Conservation (phyloP, 1,284 basidiomycete species). For the Microstroma glucosiphilum region DNA sequence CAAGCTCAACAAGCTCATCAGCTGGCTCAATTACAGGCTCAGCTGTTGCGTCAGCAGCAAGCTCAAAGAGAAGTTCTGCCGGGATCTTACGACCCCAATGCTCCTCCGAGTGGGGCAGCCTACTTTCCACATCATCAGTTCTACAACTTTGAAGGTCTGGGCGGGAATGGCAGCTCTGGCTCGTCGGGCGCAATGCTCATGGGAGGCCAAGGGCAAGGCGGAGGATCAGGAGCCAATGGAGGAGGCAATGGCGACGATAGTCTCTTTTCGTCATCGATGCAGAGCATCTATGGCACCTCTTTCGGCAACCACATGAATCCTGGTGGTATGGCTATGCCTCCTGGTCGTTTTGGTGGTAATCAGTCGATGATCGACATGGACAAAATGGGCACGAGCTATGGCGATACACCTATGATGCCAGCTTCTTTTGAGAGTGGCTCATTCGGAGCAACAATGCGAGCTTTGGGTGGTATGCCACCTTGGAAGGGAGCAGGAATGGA, state of each 20-base stretch:
- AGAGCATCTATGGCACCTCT: background rate
- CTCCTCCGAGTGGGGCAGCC: background rate
- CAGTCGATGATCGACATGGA: background rate
- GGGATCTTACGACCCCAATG: conserved; percentile 3
- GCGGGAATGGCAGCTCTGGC: background rate
- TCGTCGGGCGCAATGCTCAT: background rate
- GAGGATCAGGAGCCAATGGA: background rate
- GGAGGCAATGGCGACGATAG: background rate
- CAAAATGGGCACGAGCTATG: background rate
- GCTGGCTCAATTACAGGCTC: conserved; percentile 2
- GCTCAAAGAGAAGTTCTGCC: background rate
- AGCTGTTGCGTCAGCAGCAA: conserved; percentile 5
- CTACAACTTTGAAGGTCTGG: background rate
- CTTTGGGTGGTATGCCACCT: conserved; percentile 4
- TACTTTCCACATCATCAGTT: background rate
- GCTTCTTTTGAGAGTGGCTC: conserved; percentile 1
- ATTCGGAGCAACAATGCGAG: conserved; percentile 1
- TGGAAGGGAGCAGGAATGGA: no score
- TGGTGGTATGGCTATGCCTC: conserved; percentile 1
- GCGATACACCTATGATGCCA: background rate
- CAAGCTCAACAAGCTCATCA: background rate
- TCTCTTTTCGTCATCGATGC: background rate
- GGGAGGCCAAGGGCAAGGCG: background rate
- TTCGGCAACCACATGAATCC: background rate
- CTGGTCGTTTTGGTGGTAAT: background rate